Evolutionary conservation across 768 basidiomycete genomes (phyloP).

Genomic region (Russula vinacea): DNA sequence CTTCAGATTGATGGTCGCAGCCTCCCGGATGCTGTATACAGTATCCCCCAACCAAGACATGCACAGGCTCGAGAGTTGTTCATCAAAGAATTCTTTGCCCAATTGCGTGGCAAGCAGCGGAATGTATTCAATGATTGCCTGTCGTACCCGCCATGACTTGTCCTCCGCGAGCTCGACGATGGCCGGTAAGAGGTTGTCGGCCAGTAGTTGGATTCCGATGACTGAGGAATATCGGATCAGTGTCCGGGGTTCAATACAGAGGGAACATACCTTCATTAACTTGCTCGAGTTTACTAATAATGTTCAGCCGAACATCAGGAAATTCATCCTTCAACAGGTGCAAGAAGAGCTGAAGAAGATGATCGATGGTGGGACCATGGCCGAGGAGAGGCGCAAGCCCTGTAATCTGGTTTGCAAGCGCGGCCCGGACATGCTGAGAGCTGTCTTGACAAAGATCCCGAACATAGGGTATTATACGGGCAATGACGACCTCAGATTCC

Average conservation of each 20-base stretch:
- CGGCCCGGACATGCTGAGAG: conserved; percentile 96
- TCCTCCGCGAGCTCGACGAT: conserved; percentile 98
- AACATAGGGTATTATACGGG: conserved; percentile 91
- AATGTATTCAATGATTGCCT: conserved; percentile 99
- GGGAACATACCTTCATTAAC: conserved; percentile 74
- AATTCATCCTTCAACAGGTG: conserved; percentile 98
- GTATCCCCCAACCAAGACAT: conserved; percentile 99
- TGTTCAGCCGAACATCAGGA: conserved; percentile 94
- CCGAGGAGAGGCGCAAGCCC: conserved; percentile 93
- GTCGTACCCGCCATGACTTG: conserved; percentile 99
- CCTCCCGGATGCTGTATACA: conserved; percentile 96
- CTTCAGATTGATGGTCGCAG: conserved; percentile 95
- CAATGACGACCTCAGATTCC: conserved; percentile 90
- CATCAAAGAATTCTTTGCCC: conserved; percentile 95
- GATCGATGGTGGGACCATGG: conserved; percentile 90
- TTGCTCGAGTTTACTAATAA: conserved; percentile 97
- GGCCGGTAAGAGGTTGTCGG: conserved; percentile 92
- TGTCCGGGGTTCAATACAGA: conserved; percentile 6
- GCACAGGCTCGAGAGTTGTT: conserved; percentile 92
- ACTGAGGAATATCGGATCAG: conserved; percentile 46
- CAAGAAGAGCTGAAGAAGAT: conserved; percentile 94
- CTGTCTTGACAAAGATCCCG: conserved; percentile 89
- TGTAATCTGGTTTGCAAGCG: conserved; percentile 92
- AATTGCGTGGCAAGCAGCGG: conserved; percentile 98
- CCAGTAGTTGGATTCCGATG: conserved; percentile 94